Percentiles rank a stretch among this genome's conserved stretches.
These are phyloP conservation scores for Macrocybe gigantea DNA, from an alignment of 768 basidiomycete species.

Conservation along the genomic window DNA sequence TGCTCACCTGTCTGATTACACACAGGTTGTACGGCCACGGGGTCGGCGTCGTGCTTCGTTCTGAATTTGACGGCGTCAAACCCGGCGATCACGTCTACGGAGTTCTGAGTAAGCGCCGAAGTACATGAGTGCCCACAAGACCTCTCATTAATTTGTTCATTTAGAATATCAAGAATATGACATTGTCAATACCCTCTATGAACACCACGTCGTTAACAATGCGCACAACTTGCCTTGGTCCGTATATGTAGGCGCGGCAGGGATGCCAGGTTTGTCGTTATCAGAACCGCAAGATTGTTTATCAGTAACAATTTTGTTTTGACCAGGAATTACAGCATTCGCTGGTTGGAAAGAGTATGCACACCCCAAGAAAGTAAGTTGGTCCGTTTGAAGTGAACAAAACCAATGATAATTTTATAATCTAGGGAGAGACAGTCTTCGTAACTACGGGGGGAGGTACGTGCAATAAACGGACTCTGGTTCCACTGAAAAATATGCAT, in stretches of 20 bases:
- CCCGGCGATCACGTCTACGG: constrained; percentile 28
- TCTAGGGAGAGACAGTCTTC: constrained; percentile 20
- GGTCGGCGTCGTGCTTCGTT: constrained; percentile 28
- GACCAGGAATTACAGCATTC: constrained; percentile 23
- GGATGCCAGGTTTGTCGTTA: constrained; percentile 18
- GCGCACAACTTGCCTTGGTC: constrained; percentile 35
- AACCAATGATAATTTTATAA: background rate
- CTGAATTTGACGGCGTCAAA: constrained; percentile 19
- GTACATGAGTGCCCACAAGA: constrained; percentile 10
- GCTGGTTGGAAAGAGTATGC: constrained; percentile 23
- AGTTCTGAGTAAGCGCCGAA: constrained; percentile 11
- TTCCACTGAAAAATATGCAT: background rate
- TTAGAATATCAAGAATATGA: constrained; percentile 29
- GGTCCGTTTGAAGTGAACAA: background rate
- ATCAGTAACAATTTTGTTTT: constrained; percentile 5
- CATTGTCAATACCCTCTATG: constrained; percentile 11
- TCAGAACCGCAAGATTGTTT: constrained; percentile 1
- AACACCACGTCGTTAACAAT: constrained; percentile 23
- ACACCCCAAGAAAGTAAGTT: constrained; percentile 23
- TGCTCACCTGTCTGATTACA: background rate
- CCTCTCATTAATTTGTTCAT: background rate
- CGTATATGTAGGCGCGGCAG: constrained; percentile 30
- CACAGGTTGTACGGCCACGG: constrained; percentile 23
- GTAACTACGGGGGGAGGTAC: constrained; percentile 16
- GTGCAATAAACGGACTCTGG: no score